Percentiles rank a stretch among this genome's conserved stretches.
Conservation (phyloP, 2,329 filamentous ascomycete genomes). For the Penicillium nordicum region DNA sequence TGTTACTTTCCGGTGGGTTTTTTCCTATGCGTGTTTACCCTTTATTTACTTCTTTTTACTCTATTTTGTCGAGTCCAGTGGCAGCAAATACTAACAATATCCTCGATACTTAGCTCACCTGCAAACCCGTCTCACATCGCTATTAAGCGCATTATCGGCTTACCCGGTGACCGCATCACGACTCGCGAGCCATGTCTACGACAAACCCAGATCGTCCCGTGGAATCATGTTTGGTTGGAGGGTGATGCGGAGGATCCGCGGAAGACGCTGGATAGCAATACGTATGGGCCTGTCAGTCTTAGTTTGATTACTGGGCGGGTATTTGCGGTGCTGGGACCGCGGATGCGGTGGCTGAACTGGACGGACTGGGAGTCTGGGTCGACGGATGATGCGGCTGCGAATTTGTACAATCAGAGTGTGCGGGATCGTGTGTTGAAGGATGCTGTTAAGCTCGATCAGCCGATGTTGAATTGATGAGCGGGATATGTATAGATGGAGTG, state of each 20-base stretch:
- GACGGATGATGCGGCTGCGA: constrained; percentile 18
- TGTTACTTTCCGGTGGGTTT: constrained; percentile 56
- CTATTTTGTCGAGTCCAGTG: no score
- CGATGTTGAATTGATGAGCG: constrained; percentile 19
- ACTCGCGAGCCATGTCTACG: constrained; percentile 61
- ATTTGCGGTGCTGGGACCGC: constrained; percentile 67
- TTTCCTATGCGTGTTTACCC: neutral
- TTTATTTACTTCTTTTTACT: neutral
- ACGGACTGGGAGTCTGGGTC: constrained; percentile 30
- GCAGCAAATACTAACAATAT: neutral
- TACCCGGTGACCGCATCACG: constrained; percentile 73
- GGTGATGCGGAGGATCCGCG: constrained; percentile 70
- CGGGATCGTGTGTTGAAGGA: constrained; percentile 37
- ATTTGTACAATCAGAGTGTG: constrained; percentile 35
- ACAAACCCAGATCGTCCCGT: constrained; percentile 60
- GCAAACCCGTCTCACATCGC: constrained; percentile 64
- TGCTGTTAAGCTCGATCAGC: constrained; percentile 36
- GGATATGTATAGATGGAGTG: neutral
- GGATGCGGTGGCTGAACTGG: constrained; percentile 37
- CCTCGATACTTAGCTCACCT: constrained; percentile 59
- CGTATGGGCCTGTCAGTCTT: constrained; percentile 78
- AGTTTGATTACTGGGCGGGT: constrained; percentile 72
- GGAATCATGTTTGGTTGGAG: constrained; percentile 90
- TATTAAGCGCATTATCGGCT: constrained; percentile 78
- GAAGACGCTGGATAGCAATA: constrained; percentile 78